Evolutionary conservation across 768 basidiomycete species (phyloP), one percentile per base, ranked within the genome.

Genomic region (Cubamyces lactineus): DNA sequence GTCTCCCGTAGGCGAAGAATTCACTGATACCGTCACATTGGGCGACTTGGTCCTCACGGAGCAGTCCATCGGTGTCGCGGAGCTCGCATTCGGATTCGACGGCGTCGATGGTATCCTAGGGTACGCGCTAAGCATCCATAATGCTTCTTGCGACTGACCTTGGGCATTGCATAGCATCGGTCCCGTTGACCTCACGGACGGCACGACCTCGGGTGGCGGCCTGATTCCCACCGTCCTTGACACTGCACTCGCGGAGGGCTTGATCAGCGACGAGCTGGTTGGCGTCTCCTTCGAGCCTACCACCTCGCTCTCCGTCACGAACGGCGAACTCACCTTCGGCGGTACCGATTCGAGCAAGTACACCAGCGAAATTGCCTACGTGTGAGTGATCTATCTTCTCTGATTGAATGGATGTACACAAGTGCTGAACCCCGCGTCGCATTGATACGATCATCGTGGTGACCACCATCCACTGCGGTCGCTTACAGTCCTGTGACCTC

Each of bases 31-130:
- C 2, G 85, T 90, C 50, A 79, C 80, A 0, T 74, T 90, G 50
- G 77, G 79, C 21, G 54, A 74, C 24, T 79, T 87, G 23, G 75
- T 77, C 49, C 82, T 89, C 51, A 58, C 74, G 9, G 53, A 69
- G 9, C 88, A 89, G 68, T 86, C 84, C 6, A 87, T 90, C 53
- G 88, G 88, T 67, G 86, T 83, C 57, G 86, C 87, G 8, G 70
- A 74, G 5, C 68, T 40, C 1, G 77, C 83, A 0, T 43, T 53
- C 2, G 86, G 82, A 3, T 73, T 74, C 67, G 39, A 63, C 0
- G 82, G 79, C 38, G 77, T 83, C 24, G 88, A 89, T 64, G 87
- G 87, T 8, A 88, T 89, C 62, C 65, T 89, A 15, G 87, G 87
- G 85, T 87, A 71, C 34, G 66, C 40, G 7, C 4, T 28, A 5